Conservation (phyloP, 2,329 filamentous ascomycete species). For the Cytospora piceicola region DNA sequence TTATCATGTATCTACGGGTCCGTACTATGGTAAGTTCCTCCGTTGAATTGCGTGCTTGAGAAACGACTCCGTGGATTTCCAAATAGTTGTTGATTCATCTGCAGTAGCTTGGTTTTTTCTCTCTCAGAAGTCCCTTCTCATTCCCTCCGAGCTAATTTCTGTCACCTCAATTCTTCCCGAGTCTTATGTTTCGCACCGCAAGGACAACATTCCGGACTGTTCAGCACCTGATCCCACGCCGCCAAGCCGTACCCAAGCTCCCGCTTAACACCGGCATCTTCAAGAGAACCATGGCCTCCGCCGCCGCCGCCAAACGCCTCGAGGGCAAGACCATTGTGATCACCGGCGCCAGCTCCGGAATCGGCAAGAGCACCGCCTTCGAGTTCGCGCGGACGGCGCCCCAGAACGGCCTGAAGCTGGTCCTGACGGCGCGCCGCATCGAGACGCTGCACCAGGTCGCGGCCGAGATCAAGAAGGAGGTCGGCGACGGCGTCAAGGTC, state of each 20-base stretch:
- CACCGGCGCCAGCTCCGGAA: constrained; percentile 91
- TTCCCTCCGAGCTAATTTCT: not conserved
- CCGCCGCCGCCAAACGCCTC: constrained; percentile 79
- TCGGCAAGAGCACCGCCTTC: constrained; percentile 80
- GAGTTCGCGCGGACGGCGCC: constrained; percentile 91
- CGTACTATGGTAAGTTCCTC: constrained; percentile 1
- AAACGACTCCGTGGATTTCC: not conserved
- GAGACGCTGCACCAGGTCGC: constrained; percentile 79
- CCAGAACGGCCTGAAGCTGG: constrained; percentile 74
- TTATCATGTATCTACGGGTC: not conserved
- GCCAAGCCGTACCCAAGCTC: constrained; percentile 2
- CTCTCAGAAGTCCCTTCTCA: not conserved
- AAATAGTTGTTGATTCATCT: not conserved
- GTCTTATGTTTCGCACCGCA: constrained; percentile 22
- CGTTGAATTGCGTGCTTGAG: not conserved
- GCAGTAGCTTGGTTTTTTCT: not conserved
- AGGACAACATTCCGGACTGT: constrained; percentile 20
- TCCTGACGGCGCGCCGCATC: constrained; percentile 85
- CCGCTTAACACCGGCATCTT: constrained; percentile 10
- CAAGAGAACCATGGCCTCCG: constrained; percentile 52
- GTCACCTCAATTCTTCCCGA: not conserved
- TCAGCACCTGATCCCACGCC: constrained; percentile 20
- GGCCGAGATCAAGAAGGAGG: constrained; percentile 73
- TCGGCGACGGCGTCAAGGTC: constrained; percentile 80
- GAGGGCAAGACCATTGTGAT: constrained; percentile 90